These are phyloP conservation scores for Botrytis fabae DNA, from an alignment of 2,329 filamentous ascomycete genomes.

Conservation along the genomic window DNA sequence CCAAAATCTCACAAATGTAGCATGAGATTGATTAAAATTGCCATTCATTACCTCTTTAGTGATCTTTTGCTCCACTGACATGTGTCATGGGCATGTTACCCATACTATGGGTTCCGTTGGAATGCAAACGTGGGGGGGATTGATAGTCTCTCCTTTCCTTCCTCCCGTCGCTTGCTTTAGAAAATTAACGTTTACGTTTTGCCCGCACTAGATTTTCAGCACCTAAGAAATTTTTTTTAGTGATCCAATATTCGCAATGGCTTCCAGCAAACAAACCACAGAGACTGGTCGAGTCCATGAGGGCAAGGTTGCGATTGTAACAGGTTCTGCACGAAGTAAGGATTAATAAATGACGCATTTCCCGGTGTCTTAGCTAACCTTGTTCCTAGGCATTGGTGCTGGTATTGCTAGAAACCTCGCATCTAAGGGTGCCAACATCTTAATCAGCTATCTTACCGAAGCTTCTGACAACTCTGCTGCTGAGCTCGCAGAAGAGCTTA, in stretches of 20 bases:
- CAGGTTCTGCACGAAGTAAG: conserved; percentile 72
- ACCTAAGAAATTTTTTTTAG: background rate
- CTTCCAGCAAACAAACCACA: background rate
- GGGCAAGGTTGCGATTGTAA: conserved; percentile 74
- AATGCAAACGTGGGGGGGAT: conserved; percentile 8
- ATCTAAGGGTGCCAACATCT: conserved; percentile 59
- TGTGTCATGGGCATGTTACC: background rate
- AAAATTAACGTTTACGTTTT: background rate
- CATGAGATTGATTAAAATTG: background rate
- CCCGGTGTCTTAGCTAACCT: conserved; percentile 2
- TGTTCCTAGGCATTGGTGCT: conserved; percentile 65
- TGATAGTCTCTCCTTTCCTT: background rate
- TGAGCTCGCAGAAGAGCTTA: conserved; percentile 54
- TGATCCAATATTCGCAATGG: background rate
- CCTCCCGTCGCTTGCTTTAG: background rate
- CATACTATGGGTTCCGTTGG: background rate
- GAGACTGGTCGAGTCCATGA: conserved; percentile 42
- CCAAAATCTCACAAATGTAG: background rate
- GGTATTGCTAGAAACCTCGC: conserved; percentile 64
- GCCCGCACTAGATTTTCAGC: background rate
- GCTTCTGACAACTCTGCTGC: conserved; percentile 53
- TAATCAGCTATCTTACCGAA: conserved; percentile 64
- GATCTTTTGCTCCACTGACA: background rate
- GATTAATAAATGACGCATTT: background rate
- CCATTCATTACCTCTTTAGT: background rate